Evolutionary conservation across 1,139 yeast genomes (phyloP), one percentile per base, ranked within the genome.

Genomic region (Suhomyces yuchorum): DNA sequence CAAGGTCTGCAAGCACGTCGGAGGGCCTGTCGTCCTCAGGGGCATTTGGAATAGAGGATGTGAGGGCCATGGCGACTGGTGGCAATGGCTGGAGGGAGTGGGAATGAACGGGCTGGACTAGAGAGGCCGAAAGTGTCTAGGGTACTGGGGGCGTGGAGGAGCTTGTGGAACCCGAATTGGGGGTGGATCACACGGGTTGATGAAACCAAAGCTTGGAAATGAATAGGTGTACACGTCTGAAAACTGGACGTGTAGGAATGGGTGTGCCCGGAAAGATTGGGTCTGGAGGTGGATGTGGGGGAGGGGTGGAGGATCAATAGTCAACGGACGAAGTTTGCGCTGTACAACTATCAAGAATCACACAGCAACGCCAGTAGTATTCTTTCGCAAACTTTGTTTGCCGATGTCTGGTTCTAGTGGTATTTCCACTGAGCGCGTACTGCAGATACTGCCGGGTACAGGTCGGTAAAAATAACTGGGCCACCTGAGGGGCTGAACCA

Each of bases 1-100:
- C 93, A 56, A 80, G 68, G 51, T 84, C 85, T 28, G 81, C 80
- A 54, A 77, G 79, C 45, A 77, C 82, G 37, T 74, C 82, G 1
- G 65, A 62, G 1, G 87, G 70, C 40, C 80, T 59, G 37, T 61
- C 55, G 49, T 77, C 82, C 41, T 55, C 59, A 0, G 82, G 82
- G 12, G 84, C 82, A 56, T 77, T 68, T 1, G 85, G 85, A 44
- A 81, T 70, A 26, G 54, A 37, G 32, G 51, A 32, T 12, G 51
- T 48, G 28, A 48, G 48, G 15, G 46, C 23, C 44, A 47, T 44
- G 24, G 37, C 18, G 35, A 22, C 8, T 22, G 38, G 38, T 14
- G 14, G 26, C n/a, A 20, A 22, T 14, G 20, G 22, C n/a, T n/a
- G n/a, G n/a, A n/a, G n/a, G n/a, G n/a, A n/a, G n/a, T 8, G 19